Evolutionary conservation across 192 early-diverging fungal species (phyloP), one percentile per base, ranked within the genome.

Genomic region (Backusella liffmaniae): DNA sequence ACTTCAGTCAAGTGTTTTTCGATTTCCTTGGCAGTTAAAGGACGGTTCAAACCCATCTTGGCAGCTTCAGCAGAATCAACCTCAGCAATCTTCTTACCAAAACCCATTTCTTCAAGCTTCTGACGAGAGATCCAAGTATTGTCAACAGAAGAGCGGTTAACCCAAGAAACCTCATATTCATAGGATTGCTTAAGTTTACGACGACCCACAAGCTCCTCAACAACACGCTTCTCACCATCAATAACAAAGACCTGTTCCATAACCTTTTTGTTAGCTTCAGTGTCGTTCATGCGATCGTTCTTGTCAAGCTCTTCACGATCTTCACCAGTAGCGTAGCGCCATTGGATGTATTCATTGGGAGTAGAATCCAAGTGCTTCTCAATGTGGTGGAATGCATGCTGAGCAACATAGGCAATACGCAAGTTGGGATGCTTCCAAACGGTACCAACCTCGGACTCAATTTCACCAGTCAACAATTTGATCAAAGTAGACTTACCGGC

Each of bases 381-480:
- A 77, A 95, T 85, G 79, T 95, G 92, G 82, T 94, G 92, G 91
- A 95, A 94, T 67, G 92, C 91, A 83, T 95, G 94, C 82, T 95
- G 93, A 66, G 93, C 92, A 67, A 95, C 91, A 79, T 94, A 94
- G 69, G 89, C 94, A 77, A 95, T 88, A 84, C 93, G 93, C 79
- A 93, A 85, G 70, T 71, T 71, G 29, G 70, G 70, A 32, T 71
- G 70, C 70, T 71, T 71, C 70, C 90, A 93, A 68, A 95, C 92
- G 26, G 82, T 79, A 77, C 94, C 94, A 34, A 83, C 76, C 53
- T 88, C 87, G 34, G 94, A 91, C 70, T 90, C 86, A 23, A 92
- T 86, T 85, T 71, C 70, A 72, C 94, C 94, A 44, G 92, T 90
- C 77, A 95, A 88, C 49, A 95, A 85, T 85, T 93, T 92, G 53